Evolutionary conservation across 1,284 basidiomycete genomes (phyloP).

Genomic region (Austroboletus niveus): DNA sequence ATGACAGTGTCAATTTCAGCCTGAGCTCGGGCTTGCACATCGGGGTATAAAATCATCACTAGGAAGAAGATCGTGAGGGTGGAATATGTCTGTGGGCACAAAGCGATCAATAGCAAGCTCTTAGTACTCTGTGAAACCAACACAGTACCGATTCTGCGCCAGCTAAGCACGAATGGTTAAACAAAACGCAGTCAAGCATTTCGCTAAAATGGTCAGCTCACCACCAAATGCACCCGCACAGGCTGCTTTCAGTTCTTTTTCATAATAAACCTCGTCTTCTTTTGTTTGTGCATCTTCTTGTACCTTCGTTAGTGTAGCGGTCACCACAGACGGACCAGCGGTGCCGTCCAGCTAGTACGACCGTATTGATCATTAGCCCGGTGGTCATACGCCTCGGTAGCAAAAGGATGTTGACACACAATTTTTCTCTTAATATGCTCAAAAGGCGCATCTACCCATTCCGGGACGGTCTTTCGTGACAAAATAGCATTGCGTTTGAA

Average conservation of each 20-base stretch:
- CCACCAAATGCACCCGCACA: conserved; percentile 19
- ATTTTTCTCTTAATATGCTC: conserved; percentile 20
- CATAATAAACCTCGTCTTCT: conserved; percentile 11
- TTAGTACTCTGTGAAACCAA: conserved; percentile 1
- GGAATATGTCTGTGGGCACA: conserved; percentile 41
- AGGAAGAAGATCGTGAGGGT: conserved; percentile 47
- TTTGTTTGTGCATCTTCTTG: conserved; percentile 3
- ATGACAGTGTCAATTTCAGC: conserved; percentile 43
- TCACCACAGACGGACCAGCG: conserved; percentile 26
- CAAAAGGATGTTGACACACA: conserved; percentile 12
- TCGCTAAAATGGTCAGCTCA: background rate
- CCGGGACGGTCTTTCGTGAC: conserved; percentile 1
- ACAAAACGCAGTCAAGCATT: conserved; percentile 1
- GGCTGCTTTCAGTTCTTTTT: conserved; percentile 21
- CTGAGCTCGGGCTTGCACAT: conserved; percentile 41
- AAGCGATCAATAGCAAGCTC: conserved; percentile 7
- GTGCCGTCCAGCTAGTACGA: conserved; percentile 17
- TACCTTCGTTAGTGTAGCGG: conserved; percentile 13
- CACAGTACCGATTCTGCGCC: conserved; percentile 26
- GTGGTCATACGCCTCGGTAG: background rate
- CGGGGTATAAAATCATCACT: conserved; percentile 48
- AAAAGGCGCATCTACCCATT: conserved; percentile 22
- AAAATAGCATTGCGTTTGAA: conserved; percentile 16
- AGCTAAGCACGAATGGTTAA: conserved; percentile 11
- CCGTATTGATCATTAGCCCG: background rate